Conservation (phyloP, 2,329 filamentous ascomycete genomes). For the Alternaria sp. region DNA sequence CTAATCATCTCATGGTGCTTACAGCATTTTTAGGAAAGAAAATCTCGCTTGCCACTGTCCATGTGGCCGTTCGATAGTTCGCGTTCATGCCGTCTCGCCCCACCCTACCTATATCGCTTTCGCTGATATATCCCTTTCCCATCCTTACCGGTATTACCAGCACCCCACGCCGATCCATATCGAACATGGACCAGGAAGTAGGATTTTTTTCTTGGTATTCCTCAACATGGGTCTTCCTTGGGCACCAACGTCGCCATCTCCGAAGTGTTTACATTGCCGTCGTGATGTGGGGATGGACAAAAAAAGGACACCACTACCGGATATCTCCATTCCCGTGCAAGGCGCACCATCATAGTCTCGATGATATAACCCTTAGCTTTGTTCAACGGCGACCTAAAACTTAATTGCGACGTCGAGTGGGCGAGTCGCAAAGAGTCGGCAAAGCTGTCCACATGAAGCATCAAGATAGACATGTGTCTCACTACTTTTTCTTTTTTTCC, state of each 20-base stretch:
- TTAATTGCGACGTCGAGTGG: background rate
- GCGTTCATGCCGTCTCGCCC: slow-evolving; percentile 8
- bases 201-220: background rate
- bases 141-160: background rate
- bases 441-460: background rate
- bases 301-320: background rate
- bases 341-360: background rate
- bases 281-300: background rate
- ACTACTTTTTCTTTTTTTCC: background rate
- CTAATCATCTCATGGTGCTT: background rate
- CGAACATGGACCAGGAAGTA: background rate
- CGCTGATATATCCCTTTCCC: background rate
- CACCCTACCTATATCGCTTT: background rate
- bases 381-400: background rate
- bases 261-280: slow-evolving; percentile 3
- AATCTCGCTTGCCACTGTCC: slow-evolving; percentile 5
- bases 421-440: background rate
- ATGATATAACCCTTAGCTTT: background rate
- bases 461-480: background rate
- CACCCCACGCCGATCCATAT: slow-evolving; percentile 5
- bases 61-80: slow-evolving; percentile 5
- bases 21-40: background rate
- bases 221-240: slow-evolving; percentile 6
- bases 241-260: background rate
- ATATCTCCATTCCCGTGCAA: background rate